Percentiles rank a stretch among this genome's conserved stretches.
Conservation (phyloP, 1,284 basidiomycete genomes). For the Thelephora terrestris region DNA sequence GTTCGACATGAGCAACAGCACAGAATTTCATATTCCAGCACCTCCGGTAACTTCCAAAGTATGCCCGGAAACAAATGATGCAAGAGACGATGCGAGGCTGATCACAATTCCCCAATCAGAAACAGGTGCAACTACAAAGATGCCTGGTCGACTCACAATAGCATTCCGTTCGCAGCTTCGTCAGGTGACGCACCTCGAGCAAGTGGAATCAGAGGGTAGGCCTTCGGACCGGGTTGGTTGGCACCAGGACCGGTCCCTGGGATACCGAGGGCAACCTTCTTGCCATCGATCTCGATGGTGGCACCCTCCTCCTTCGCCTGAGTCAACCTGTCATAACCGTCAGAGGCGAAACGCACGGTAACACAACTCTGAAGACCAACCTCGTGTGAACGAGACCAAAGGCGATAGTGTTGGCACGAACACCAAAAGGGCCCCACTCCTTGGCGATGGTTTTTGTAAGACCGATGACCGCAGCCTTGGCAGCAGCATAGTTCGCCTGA, state of each 20-base stretch:
- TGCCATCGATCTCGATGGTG: constrained; percentile 71
- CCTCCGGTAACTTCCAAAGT: constrained; percentile 77
- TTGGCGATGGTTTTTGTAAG: constrained; percentile 81
- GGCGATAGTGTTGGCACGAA: constrained; percentile 74
- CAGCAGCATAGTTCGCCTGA: constrained; percentile 76
- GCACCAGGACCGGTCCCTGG: constrained; percentile 32
- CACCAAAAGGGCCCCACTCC: constrained; percentile 79
- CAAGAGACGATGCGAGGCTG: constrained; percentile 67
- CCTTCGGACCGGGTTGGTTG: constrained; percentile 23
- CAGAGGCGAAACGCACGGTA: not conserved
- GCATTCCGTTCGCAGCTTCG: constrained; percentile 64
- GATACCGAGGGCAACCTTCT: constrained; percentile 76
- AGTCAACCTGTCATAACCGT: constrained; percentile 16
- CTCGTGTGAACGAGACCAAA: constrained; percentile 65
- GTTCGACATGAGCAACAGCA: not conserved
- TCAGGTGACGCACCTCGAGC: constrained; percentile 66
- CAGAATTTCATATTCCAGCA: constrained; percentile 43
- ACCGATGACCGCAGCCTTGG: constrained; percentile 68
- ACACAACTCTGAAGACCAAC: not conserved
- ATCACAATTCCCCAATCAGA: constrained; percentile 5
- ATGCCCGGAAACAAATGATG: constrained; percentile 75
- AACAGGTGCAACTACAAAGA: not conserved
- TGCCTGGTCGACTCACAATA: constrained; percentile 45
- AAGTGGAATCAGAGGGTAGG: constrained; percentile 56
- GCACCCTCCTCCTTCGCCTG: constrained; percentile 67